Evolutionary conservation across 2,329 filamentous ascomycete genomes (phyloP).

Genomic region (Diaporthe amygdali): DNA sequence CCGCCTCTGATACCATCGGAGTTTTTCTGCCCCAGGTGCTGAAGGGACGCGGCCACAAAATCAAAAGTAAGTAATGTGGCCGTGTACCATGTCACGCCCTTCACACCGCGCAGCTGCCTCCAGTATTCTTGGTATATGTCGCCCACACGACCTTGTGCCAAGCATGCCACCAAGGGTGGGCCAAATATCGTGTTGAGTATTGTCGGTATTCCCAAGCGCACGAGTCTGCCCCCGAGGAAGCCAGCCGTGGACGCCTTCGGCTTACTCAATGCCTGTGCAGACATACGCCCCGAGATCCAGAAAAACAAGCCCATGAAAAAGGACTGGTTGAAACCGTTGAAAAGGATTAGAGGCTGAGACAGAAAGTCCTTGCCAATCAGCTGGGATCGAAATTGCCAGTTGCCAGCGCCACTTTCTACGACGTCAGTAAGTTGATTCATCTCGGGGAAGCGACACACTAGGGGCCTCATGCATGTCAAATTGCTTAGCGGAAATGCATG

Average conservation of each 20-base stretch:
- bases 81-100: slow-evolving; percentile 30
- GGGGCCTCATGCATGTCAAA: too few relatives aligned
- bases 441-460: too few relatives aligned
- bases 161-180: background rate
- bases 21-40: background rate
- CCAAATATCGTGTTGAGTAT: slow-evolving; percentile 24
- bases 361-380: background rate
- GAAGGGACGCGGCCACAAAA: slow-evolving; percentile 8
- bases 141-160: background rate
- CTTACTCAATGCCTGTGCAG: slow-evolving; percentile 26
- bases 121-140: background rate
- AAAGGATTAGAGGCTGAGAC: slow-evolving; percentile 22
- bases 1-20: background rate
- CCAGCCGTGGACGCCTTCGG: background rate
- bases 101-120: slow-evolving; percentile 16
- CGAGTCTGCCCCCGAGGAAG: slow-evolving; percentile 26
- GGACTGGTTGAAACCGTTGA: slow-evolving; percentile 29
- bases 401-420: slow-evolving; percentile 14
- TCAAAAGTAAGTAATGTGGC: slow-evolving; percentile 29
- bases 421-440: too few relatives aligned
- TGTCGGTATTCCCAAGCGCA: slow-evolving; percentile 26
- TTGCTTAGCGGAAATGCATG: too few relatives aligned
- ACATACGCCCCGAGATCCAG: slow-evolving; percentile 26
- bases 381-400: slow-evolving; percentile 21
- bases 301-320: slow-evolving; percentile 31